phyloP scores from a whole-genome alignment of 1,139 yeast species.

The Spencermartinsiella ligniputridi region DNA sequence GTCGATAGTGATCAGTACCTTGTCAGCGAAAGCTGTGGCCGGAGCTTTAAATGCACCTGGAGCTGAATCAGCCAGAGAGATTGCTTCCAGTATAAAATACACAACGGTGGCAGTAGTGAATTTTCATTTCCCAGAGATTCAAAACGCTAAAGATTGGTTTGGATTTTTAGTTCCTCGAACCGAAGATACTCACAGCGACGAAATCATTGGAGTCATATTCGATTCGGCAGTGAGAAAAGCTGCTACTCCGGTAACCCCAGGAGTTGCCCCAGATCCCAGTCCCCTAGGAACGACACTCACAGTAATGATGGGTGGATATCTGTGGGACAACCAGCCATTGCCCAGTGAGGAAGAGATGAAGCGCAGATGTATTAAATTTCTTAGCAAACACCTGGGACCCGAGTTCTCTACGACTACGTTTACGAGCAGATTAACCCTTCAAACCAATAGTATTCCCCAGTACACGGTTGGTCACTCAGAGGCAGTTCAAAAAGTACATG shows the following conservation, averaged over 20 bases:
- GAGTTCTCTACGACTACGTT: slow-evolving; percentile 37
- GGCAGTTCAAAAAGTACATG: slow-evolving; percentile 39
- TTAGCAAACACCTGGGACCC: slow-evolving; percentile 48
- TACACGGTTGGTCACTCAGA: slow-evolving; percentile 67
- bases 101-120: slow-evolving; percentile 36
- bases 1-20: slow-evolving; percentile 29
- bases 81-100: slow-evolving; percentile 23
- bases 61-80: slow-evolving; percentile 14
- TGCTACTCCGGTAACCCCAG: slow-evolving; percentile 15
- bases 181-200: slow-evolving; percentile 47
- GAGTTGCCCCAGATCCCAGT: neutral
- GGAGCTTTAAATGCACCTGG: slow-evolving; percentile 14
- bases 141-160: slow-evolving; percentile 52
- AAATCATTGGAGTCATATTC: slow-evolving; percentile 79
- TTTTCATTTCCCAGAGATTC: slow-evolving; percentile 28
- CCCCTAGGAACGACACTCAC: slow-evolving; percentile 69
- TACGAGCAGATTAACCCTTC: slow-evolving; percentile 34
- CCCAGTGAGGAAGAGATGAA: slow-evolving; percentile 47
- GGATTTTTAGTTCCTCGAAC: slow-evolving; percentile 80
- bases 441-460: slow-evolving; percentile 70
- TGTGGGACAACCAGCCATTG: slow-evolving; percentile 39
- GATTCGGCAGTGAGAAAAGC: slow-evolving; percentile 67
- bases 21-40: slow-evolving; percentile 24
- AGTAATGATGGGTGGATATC: slow-evolving; percentile 87
- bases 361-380: slow-evolving; percentile 43